A percentile compares a stretch with the other conserved stretches of the same genome.
These are phyloP conservation scores for Hyaloraphidium curvatum DNA, from an alignment of 192 early-diverging fungal species.

Conservation along the genomic window DNA sequence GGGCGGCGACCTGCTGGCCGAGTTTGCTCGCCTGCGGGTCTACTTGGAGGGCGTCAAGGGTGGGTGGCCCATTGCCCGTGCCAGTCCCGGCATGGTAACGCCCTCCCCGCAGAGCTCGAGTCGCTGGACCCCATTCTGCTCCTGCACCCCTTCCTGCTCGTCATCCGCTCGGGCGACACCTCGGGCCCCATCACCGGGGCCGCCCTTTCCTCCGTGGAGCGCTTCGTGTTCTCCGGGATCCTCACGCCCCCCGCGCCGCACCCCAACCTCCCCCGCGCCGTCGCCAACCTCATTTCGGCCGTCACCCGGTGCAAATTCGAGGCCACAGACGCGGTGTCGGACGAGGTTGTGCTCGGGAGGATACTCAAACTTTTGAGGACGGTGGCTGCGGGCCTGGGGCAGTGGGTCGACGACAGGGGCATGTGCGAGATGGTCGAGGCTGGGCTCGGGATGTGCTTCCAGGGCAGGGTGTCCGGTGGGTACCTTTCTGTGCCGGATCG, in stretches of 20 bases:
- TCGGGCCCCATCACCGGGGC: slow-evolving; percentile 85
- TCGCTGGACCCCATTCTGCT: slow-evolving; percentile 46
- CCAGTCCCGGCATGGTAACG: no score
- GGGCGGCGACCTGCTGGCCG: slow-evolving; percentile 6
- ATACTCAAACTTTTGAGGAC: slow-evolving; percentile 68
- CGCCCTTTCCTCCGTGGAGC: slow-evolving; percentile 74
- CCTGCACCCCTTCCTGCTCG: slow-evolving; percentile 80
- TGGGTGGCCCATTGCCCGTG: no score
- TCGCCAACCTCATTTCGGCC: slow-evolving; percentile 51
- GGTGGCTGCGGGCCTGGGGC: slow-evolving; percentile 40
- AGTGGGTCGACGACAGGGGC: slow-evolving; percentile 78
- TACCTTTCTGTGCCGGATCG: no score
- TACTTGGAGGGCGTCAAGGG: not conserved
- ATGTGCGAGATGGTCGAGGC: slow-evolving; percentile 97
- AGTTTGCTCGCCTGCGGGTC: slow-evolving; percentile 1
- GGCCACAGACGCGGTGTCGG: slow-evolving; percentile 75
- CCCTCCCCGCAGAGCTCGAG: slow-evolving; percentile 24
- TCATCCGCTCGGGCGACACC: slow-evolving; percentile 79
- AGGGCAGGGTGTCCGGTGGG: slow-evolving; percentile 60
- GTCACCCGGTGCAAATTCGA: slow-evolving; percentile 94
- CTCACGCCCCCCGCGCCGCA: slow-evolving; percentile 26
- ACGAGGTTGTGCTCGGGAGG: slow-evolving; percentile 81
- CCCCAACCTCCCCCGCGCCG: slow-evolving; percentile 43
- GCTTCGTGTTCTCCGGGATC: slow-evolving; percentile 69
- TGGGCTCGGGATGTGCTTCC: slow-evolving; percentile 91